Percentiles rank a stretch among this genome's conserved stretches.
Conservation (phyloP, 2,329 filamentous ascomycete genomes). For the Neonectria punicea region DNA sequence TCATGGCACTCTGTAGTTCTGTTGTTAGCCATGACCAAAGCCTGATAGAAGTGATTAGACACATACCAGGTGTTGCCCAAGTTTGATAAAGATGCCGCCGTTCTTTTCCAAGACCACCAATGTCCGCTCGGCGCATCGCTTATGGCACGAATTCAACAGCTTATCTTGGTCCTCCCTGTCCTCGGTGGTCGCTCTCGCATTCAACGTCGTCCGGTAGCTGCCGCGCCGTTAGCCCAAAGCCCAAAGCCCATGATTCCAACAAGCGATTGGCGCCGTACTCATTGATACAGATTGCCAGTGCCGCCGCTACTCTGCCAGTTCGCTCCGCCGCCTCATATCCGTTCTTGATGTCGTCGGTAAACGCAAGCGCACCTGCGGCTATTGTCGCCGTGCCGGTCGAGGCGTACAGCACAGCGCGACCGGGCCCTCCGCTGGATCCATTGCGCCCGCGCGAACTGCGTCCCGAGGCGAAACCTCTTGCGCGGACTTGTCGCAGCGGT, state of each 20-base stretch:
- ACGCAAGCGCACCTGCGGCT: slow-evolving; percentile 61
- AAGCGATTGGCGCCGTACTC: slow-evolving; percentile 67
- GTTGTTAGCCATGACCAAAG: slow-evolving; percentile 39
- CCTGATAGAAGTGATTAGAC: neutral
- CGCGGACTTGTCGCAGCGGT: slow-evolving; percentile 38
- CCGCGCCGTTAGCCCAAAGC: slow-evolving; percentile 14
- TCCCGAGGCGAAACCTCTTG: slow-evolving; percentile 46
- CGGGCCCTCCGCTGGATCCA: slow-evolving; percentile 38
- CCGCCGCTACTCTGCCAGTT: slow-evolving; percentile 79
- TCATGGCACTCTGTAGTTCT: slow-evolving; percentile 81
- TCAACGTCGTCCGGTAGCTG: slow-evolving; percentile 90
- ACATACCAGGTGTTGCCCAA: slow-evolving; percentile 87
- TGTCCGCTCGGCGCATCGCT: slow-evolving; percentile 90
- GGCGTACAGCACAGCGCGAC: slow-evolving; percentile 57
- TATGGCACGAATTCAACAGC: slow-evolving; percentile 85
- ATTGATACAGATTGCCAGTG: slow-evolving; percentile 84
- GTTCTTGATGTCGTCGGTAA: slow-evolving; percentile 78
- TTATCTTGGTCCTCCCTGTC: slow-evolving; percentile 72
- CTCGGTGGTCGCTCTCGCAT: slow-evolving; percentile 69
- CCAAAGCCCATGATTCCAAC: neutral
- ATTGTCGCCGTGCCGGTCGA: slow-evolving; percentile 62
- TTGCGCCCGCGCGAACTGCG: slow-evolving; percentile 37
- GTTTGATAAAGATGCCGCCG: slow-evolving; percentile 97
- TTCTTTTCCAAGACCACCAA: slow-evolving; percentile 91
- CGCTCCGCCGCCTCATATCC: slow-evolving; percentile 80